Evolutionary conservation across 345 rosid genomes (phyloP), one percentile per base, ranked within the genome.

Genomic region (Clausena lansium): DNA sequence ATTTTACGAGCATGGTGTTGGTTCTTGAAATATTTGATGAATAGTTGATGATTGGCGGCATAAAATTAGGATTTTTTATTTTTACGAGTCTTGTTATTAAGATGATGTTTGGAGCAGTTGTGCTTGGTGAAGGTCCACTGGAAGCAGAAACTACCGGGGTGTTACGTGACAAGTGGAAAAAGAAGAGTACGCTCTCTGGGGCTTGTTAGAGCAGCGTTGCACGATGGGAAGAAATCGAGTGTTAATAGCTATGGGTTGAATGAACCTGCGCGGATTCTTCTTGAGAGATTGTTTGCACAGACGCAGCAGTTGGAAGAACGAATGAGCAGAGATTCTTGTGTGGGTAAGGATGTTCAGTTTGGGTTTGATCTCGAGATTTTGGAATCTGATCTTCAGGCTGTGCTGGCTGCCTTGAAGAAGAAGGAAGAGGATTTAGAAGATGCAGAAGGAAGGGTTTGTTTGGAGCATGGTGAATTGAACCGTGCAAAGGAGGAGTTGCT

Each of bases 351-450:
- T 64, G 62, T 66, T 73, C 81, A 80, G 14, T 57, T 71, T 13
- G 75, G 77, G 19, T 55, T 89, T 52, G 79, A 85, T 60, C 89
- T 90, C 52, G 92, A 86, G 28, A 77, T 82, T 27, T 81, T 91
- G 71, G 96, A 95, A 72, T 84, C 94, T 62, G 96, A 92, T 77
- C 93, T 92, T 54, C 81, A 81, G 74, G 92, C 89, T 71, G 93
- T 88, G 30, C 58, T 93, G 82, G 52, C 85, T 58, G 93, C 91
- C 19, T 86, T 95, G 84, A 86, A 86, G 84, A 81, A 83, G 74
- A 87, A 88, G 79, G 98, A 93, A 84, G 93, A 89, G 64, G 92
- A 92, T 73, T 85, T 90, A 19, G 88, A 86, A 57, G 87, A 81
- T 61, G 93, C 89, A 1, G 95, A 88, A 76, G 86, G 81, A 76